phyloP scores from a whole-genome alignment of 176 grass and related monocot species.

The Coix lacrymajobi region DNA sequence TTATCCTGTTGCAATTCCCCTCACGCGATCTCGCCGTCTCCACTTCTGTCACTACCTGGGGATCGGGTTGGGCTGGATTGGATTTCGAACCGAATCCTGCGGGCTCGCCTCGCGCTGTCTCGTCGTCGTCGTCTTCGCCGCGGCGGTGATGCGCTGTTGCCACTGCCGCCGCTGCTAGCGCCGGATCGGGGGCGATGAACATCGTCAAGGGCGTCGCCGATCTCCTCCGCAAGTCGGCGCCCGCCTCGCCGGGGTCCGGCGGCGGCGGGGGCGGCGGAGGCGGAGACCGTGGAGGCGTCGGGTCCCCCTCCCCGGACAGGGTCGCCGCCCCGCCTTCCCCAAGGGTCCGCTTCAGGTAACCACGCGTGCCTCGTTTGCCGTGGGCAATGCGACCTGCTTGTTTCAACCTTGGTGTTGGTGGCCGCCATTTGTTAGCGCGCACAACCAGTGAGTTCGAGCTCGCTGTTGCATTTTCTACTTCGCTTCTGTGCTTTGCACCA shows the following conservation, averaged over 20 bases:
- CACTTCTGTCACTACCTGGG: constrained; percentile 27
- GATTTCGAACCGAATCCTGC: constrained; percentile 21
- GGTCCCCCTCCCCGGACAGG: constrained; percentile 19
- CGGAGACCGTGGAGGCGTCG: background rate
- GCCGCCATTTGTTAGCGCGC: background rate
- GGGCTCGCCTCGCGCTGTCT: background rate
- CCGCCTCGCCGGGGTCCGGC: constrained; percentile 29
- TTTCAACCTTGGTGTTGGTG: background rate
- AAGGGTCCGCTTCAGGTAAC: constrained; percentile 82
- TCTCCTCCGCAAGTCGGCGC: constrained; percentile 84
- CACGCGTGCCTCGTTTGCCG: constrained; percentile 1
- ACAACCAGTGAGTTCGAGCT: background rate
- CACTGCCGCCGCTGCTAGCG: constrained; percentile 22
- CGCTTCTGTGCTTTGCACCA: background rate
- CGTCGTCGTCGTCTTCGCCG: background rate
- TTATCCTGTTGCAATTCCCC: constrained; percentile 5
- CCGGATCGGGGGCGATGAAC: constrained; percentile 70
- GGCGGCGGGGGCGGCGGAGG: background rate
- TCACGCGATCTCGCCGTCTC: constrained; percentile 31
- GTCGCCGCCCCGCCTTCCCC: constrained; percentile 58
- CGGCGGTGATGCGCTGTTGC: constrained; percentile 40
- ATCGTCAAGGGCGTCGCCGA: constrained; percentile 95
- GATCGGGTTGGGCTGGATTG: constrained; percentile 8
- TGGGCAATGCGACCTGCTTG: constrained; percentile 9
- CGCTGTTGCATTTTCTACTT: background rate